Evolutionary conservation across 805 yeast genomes (phyloP).

Genomic region (Candida coleopterorum): DNA sequence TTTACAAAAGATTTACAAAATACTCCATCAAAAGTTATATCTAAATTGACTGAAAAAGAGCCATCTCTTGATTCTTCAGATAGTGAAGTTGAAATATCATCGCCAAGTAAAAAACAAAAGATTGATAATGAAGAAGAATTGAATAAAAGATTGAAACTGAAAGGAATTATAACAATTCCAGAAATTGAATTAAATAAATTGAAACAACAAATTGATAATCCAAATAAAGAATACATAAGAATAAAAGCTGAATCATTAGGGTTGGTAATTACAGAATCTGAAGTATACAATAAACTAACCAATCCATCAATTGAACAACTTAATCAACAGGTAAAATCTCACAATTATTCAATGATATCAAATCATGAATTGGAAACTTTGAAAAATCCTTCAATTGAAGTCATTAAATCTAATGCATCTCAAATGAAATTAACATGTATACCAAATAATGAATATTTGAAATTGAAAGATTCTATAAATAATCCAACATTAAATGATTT

Average conservation of each 20-base stretch:
- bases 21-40: constrained; percentile 8
- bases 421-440: constrained; percentile 11
- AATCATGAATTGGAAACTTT: constrained; percentile 17
- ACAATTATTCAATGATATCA: constrained; percentile 12
- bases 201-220: constrained; percentile 20
- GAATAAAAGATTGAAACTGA: constrained; percentile 23
- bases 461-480: constrained; percentile 9
- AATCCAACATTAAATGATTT: constrained; percentile 18
- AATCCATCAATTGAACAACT: constrained; percentile 20
- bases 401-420: constrained; percentile 9
- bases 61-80: constrained; percentile 27
- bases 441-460: constrained; percentile 11
- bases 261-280: constrained; percentile 6
- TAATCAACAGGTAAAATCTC: constrained; percentile 5
- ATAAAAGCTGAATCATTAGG: constrained; percentile 14
- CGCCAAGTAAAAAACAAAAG: constrained; percentile 14
- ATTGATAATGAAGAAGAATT: constrained; percentile 31
- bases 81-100: constrained; percentile 12
- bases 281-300: constrained; percentile 20
- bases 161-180: constrained; percentile 32
- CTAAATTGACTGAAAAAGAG: constrained; percentile 3
- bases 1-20: constrained; percentile 23
- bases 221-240: constrained; percentile 19
- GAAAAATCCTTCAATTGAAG: constrained; percentile 14
- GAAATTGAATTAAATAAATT: constrained; percentile 18